Percentiles rank a stretch among this genome's conserved stretches.
phyloP scores from a whole-genome alignment of 1,284 basidiomycete genomes.

The Singerocomus inundabilis region DNA sequence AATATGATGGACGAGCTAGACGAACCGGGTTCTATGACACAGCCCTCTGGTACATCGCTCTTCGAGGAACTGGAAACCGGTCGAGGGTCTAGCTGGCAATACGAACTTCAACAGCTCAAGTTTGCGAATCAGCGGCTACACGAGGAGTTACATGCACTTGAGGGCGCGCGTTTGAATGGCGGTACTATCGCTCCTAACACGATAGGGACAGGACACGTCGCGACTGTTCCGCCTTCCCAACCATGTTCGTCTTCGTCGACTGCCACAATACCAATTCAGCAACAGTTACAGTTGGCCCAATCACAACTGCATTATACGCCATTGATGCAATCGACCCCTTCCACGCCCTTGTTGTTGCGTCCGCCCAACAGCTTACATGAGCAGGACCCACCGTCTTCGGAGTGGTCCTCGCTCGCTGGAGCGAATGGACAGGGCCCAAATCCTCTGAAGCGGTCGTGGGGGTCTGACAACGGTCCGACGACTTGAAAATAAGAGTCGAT shows the following conservation, averaged over 20 bases:
- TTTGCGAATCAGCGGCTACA: slow-evolving; percentile 69
- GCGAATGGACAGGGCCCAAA: slow-evolving; percentile 27
- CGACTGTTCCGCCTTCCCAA: not conserved
- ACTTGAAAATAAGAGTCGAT: slow-evolving; percentile 4
- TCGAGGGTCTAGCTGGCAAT: slow-evolving; percentile 83
- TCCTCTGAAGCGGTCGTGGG: slow-evolving; percentile 29
- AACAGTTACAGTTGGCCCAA: not conserved
- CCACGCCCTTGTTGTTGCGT: not conserved
- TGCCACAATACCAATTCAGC: not conserved
- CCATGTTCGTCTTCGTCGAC: not conserved
- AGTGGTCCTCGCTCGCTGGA: slow-evolving; percentile 33
- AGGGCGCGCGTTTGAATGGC: slow-evolving; percentile 29
- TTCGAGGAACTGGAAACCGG: slow-evolving; percentile 72
- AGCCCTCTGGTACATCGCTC: slow-evolving; percentile 46
- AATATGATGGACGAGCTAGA: not conserved
- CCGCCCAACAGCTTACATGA: slow-evolving; percentile 19
- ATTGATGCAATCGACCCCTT: slow-evolving; percentile 4
- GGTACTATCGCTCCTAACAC: not conserved
- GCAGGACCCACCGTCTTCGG: slow-evolving; percentile 22
- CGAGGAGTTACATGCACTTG: slow-evolving; percentile 65
- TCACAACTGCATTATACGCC: slow-evolving; percentile 8
- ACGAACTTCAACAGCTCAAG: slow-evolving; percentile 84
- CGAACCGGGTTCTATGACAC: slow-evolving; percentile 14
- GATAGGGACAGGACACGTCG: not conserved
- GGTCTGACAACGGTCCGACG: slow-evolving; percentile 22